Evolutionary conservation across 2,329 filamentous ascomycete genomes (phyloP), one percentile per base, ranked within the genome.

Genomic region (Fusarium sp.): DNA sequence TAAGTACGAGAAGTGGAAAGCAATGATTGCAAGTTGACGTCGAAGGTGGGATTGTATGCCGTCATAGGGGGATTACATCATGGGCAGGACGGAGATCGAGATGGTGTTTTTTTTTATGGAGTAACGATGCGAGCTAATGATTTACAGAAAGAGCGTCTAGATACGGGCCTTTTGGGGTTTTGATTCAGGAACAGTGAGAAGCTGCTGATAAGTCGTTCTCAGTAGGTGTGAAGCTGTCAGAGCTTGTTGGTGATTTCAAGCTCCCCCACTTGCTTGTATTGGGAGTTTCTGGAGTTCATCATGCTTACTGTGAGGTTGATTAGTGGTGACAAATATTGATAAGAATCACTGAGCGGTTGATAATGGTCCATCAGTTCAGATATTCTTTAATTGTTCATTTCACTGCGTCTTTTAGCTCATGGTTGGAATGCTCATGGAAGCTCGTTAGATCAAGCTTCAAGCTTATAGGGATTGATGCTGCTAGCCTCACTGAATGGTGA

Each of bases 31-130:
- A 70, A 25, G 40, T 75, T 78, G 76, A 78, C 77, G 77, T 77
- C 73, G 73, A 57, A 57, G 53, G 60, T 59, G 53, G 57, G 44
- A 71, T 52, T 70, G 60, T 59, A 78, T 78, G 75, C 72, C 76
- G 76, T 78, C 77, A 78, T 78, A 67, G 64, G 57, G 35, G 33
- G 60, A 74, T 78, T 78, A 78, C 76, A 78, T 77, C 75, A 77
- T 77, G 52, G 60, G 25, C 18, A 32, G 32, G 50, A 61, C 4
- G 10, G 42, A 72, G 64, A 74, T 77, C 67, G 66, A 74, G 66
- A 67, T 75, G 69, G 28, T 58, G 57, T 69, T 46, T 59, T 42
- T 30, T 43, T 25, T 25, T 8, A 50, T 46, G 46, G 57, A 56
- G 56, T 49, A 37, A 18, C 23, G 16, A 35, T 32, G 19, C 58